Evolutionary conservation across 345 rosid genomes (phyloP).

Genomic region (Sonneratia alba): DNA sequence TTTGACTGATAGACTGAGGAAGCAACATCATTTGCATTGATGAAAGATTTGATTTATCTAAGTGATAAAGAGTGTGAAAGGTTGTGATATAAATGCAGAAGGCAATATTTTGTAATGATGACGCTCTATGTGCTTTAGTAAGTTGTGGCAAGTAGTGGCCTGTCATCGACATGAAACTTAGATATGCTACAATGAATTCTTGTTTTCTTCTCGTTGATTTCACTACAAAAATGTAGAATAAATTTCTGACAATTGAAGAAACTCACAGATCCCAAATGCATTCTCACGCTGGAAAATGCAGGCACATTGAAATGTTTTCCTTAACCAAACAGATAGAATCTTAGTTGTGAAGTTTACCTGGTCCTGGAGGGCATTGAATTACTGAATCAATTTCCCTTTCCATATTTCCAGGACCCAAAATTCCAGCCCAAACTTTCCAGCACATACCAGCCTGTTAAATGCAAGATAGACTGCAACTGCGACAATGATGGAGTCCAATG

Average conservation of each 20-base stretch:
- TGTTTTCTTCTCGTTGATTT: background rate
- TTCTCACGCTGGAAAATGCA: background rate
- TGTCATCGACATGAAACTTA: too few relatives aligned
- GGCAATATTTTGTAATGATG: too few relatives aligned
- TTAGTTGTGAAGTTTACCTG: background rate
- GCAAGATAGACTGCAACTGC: constrained; percentile 70
- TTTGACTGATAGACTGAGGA: too few relatives aligned
- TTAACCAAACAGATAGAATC: background rate
- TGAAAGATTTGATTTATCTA: background rate
- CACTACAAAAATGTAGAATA: too few relatives aligned
- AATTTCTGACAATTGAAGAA: too few relatives aligned
- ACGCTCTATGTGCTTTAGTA: too few relatives aligned
- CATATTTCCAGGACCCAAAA: constrained; percentile 60
- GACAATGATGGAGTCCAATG: constrained; percentile 50
- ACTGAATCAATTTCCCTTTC: background rate
- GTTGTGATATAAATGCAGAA: too few relatives aligned
- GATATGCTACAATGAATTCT: background rate
- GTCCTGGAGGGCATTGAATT: background rate
- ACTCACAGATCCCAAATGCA: too few relatives aligned
- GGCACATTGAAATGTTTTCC: background rate
- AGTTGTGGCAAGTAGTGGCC: too few relatives aligned
- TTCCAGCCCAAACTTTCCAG: constrained; percentile 68
- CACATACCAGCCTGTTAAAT: constrained; percentile 65
- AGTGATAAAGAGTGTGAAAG: too few relatives aligned
- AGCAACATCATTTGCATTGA: too few relatives aligned